A percentile compares a stretch with the other conserved stretches of the same genome.
phyloP scores from a whole-genome alignment of 345 rosid genomes.

The Gossypium turneri region DNA sequence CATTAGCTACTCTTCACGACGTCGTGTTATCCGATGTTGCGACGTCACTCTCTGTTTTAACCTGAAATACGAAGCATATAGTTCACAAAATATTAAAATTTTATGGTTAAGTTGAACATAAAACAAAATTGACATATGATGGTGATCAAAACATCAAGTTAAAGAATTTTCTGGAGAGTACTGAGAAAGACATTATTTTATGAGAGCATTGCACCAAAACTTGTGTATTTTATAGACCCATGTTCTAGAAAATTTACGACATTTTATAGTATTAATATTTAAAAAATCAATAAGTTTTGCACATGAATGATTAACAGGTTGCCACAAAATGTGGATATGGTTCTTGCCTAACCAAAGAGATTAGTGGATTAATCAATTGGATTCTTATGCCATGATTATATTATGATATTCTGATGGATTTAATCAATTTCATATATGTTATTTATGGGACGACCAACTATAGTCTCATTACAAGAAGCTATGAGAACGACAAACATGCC shows the following conservation, averaged over 20 bases:
- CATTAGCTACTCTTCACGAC: no score
- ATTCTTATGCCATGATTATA: background rate
- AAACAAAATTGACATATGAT: no score
- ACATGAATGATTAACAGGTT: background rate
- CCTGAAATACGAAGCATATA: no score
- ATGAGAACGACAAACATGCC: no score
- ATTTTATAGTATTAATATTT: background rate
- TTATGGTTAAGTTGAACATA: no score
- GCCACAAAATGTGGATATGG: background rate
- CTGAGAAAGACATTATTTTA: background rate
- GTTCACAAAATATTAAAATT: no score
- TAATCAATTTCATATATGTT: background rate
- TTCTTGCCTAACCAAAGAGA: background rate
- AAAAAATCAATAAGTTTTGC: background rate
- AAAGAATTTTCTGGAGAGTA: no score
- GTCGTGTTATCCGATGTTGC: no score
- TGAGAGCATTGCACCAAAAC: background rate
- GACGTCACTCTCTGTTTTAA: no score
- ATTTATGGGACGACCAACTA: background rate
- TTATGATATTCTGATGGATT: background rate
- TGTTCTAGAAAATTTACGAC: background rate
- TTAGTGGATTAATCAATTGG: background rate
- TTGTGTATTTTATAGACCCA: background rate
- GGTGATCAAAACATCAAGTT: no score
- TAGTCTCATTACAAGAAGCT: no score